These are phyloP conservation scores for Ciborinia camelliae DNA, from an alignment of 2,329 filamentous ascomycete genomes.

Conservation along the genomic window DNA sequence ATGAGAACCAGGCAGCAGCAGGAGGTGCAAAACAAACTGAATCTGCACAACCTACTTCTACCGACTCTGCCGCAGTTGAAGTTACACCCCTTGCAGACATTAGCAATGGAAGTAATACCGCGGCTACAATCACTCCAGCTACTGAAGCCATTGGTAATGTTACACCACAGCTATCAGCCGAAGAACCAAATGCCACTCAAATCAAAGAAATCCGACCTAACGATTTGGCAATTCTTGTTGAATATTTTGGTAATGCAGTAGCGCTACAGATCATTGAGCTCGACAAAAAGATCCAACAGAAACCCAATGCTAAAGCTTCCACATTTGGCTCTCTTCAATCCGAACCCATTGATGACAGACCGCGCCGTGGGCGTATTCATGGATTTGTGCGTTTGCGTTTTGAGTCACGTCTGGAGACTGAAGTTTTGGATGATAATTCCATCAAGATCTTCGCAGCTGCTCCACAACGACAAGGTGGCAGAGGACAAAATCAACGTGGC, in stretches of 20 bases:
- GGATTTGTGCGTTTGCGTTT: constrained; percentile 58
- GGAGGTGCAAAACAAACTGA: background rate
- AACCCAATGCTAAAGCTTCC: constrained; percentile 53
- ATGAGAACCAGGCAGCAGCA: constrained; percentile 12
- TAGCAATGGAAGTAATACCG: background rate
- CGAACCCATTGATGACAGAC: constrained; percentile 56
- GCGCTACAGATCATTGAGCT: constrained; percentile 52
- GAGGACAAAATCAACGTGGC: constrained; percentile 7
- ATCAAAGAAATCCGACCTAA: constrained; percentile 41
- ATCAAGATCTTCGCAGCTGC: constrained; percentile 54
- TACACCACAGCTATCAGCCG: background rate
- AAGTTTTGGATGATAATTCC: constrained; percentile 54
- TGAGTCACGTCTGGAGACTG: constrained; percentile 58
- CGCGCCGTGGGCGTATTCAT: constrained; percentile 60
- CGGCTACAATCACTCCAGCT: background rate
- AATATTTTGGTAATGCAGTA: constrained; percentile 50
- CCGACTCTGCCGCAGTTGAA: background rate
- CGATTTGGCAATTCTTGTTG: constrained; percentile 44
- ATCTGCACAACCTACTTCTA: background rate
- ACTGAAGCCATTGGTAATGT: background rate
- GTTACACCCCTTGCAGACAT: background rate
- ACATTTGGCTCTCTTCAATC: constrained; percentile 54
- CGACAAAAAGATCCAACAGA: constrained; percentile 50
- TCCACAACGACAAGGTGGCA: constrained; percentile 26
- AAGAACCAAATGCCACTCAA: background rate